Conservation (phyloP, 2,329 filamentous ascomycete species). For the Claviceps pazoutovae region DNA sequence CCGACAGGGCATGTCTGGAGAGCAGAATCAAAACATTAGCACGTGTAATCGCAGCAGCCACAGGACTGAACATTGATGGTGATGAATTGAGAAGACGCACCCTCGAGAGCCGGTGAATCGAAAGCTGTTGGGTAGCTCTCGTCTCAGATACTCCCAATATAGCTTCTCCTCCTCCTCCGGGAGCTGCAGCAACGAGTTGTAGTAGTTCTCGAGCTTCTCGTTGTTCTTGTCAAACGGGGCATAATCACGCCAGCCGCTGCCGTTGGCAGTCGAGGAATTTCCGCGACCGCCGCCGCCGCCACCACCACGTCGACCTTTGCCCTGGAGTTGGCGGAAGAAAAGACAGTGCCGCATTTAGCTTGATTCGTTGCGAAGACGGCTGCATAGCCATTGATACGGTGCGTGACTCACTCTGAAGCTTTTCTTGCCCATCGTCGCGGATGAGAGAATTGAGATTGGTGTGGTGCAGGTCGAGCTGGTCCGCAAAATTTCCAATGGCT, state of each 20-base stretch:
- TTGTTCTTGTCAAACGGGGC: slow-evolving; percentile 56
- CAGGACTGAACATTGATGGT: background rate
- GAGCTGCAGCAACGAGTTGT: slow-evolving; percentile 64
- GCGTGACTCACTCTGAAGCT: slow-evolving; percentile 19
- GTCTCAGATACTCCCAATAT: slow-evolving; percentile 74
- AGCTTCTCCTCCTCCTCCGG: slow-evolving; percentile 61
- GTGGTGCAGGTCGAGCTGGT: background rate
- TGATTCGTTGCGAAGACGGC: background rate
- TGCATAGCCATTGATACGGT: background rate
- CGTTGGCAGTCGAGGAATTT: slow-evolving; percentile 8
- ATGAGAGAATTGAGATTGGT: background rate
- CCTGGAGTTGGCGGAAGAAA: slow-evolving; percentile 13
- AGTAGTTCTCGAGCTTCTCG: slow-evolving; percentile 73
- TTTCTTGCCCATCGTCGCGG: slow-evolving; percentile 23
- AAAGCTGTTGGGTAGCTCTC: slow-evolving; percentile 92
- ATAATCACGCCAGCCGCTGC: slow-evolving; percentile 22
- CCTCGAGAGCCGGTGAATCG: slow-evolving; percentile 92
- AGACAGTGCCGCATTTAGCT: background rate
- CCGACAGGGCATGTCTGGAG: slow-evolving; percentile 70
- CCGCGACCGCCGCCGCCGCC: slow-evolving; percentile 19
- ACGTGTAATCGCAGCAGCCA: background rate
- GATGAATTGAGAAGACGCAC: slow-evolving; percentile 25
- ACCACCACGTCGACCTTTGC: slow-evolving; percentile 23
- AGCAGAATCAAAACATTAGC: slow-evolving; percentile 9
- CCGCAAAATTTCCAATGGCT: background rate